These are phyloP conservation scores for Nelumbo lutea DNA, from an alignment of 164 flowering plant species.

Conservation along the genomic window DNA sequence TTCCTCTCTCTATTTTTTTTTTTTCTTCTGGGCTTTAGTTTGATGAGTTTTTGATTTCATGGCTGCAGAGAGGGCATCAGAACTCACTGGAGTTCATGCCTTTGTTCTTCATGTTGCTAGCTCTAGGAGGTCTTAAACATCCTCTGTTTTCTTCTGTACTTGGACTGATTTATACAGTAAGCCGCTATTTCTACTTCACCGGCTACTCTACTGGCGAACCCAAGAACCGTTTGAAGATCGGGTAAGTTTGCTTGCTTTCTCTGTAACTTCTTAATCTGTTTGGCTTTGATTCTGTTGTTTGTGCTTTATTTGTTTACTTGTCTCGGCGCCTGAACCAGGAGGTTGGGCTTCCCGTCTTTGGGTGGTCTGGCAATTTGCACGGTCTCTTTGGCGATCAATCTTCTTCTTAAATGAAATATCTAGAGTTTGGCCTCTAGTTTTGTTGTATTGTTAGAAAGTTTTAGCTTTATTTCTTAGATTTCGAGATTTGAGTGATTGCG, in stretches of 20 bases:
- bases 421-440: too few species aligned
- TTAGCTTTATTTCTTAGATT: too few species aligned
- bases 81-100: conserved; percentile 87
- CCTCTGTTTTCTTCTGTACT: conserved; percentile 49
- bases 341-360: conserved; percentile 32
- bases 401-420: conserved; percentile 13
- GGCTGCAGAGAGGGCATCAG: conserved; percentile 82
- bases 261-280: neutral
- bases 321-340: conserved; percentile 27
- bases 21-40: neutral
- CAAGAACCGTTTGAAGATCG: conserved; percentile 44
- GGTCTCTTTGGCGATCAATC: conserved; percentile 38
- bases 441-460: too few species aligned
- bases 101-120: conserved; percentile 53
- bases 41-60: neutral
- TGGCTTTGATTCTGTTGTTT: neutral
- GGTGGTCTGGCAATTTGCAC: conserved; percentile 46
- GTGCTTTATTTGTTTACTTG: neutral
- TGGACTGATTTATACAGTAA: conserved; percentile 45
- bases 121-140: conserved; percentile 65
- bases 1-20: neutral
- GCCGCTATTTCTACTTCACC: conserved; percentile 68
- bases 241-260: neutral
- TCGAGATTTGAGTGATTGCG: too few species aligned
- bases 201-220: conserved; percentile 84